Evolutionary conservation across 371 early-diverging fungal genomes (phyloP).

Genomic region (Lichtheimia ramosa): DNA sequence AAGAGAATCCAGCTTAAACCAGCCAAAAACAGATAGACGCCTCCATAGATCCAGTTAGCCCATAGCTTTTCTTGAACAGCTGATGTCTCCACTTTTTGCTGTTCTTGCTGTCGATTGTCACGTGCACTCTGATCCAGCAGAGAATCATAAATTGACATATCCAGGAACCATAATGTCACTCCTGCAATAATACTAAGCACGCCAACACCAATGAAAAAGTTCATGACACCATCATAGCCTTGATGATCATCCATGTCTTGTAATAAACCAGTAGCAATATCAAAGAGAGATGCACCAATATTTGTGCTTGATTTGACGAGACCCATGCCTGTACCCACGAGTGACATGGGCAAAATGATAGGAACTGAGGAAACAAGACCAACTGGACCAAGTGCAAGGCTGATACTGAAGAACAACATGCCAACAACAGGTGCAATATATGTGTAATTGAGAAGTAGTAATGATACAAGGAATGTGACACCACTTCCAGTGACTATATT

Average conservation of each 20-base stretch:
- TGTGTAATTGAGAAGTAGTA: constrained; percentile 53
- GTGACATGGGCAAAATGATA: constrained; percentile 53
- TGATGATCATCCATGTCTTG: constrained; percentile 49
- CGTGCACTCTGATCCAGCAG: constrained; percentile 10
- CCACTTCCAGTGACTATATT: constrained; percentile 47
- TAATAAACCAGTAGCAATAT: constrained; percentile 62
- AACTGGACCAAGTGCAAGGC: constrained; percentile 70
- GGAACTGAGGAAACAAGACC: constrained; percentile 65
- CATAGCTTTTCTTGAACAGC: constrained; percentile 3
- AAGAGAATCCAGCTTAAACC: constrained; percentile 13
- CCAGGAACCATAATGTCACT: constrained; percentile 36
- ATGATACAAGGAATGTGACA: constrained; percentile 33
- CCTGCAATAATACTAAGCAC: constrained; percentile 40
- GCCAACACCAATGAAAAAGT: constrained; percentile 50
- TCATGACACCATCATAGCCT: constrained; percentile 53
- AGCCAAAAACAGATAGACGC: constrained; percentile 6
- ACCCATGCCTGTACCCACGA: constrained; percentile 70
- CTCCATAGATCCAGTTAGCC: constrained; percentile 16
- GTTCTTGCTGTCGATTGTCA: background rate
- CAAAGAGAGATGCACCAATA: constrained; percentile 63
- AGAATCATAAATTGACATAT: constrained; percentile 32
- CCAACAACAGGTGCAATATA: constrained; percentile 52
- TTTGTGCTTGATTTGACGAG: constrained; percentile 67
- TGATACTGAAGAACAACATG: constrained; percentile 60
- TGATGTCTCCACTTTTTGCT: constrained; percentile 1